These are phyloP conservation scores for Pleurotus citrinopileatus DNA, from an alignment of 768 basidiomycete genomes.

Conservation along the genomic window DNA sequence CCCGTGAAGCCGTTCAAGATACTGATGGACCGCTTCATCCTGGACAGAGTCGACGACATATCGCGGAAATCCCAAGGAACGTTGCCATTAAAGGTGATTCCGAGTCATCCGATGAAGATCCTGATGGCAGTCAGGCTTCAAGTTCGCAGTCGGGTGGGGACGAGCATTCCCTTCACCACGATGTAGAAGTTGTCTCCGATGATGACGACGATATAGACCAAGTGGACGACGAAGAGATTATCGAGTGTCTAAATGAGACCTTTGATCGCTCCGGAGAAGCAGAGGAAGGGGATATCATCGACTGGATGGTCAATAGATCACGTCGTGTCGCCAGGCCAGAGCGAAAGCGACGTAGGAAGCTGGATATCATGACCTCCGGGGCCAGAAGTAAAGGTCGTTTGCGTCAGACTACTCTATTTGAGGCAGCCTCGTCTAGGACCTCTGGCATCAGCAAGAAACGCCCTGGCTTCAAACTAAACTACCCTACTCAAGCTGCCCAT, in stretches of 20 bases:
- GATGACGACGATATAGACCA: conserved; percentile 4
- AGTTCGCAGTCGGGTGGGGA: conserved; percentile 8
- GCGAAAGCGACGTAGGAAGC: conserved; percentile 17
- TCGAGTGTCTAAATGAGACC: background rate
- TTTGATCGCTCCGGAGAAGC: background rate
- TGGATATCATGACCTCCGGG: conserved; percentile 38
- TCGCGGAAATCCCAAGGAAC: conserved; percentile 23
- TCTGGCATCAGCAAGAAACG: conserved; percentile 10
- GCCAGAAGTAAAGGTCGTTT: conserved; percentile 27
- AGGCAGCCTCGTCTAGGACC: conserved; percentile 21
- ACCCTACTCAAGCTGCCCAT: background rate
- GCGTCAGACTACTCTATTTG: conserved; percentile 35
- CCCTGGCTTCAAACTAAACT: background rate
- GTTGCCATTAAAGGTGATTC: conserved; percentile 57
- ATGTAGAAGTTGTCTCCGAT: background rate
- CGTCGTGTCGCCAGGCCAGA: conserved; percentile 25
- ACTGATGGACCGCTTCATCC: conserved; percentile 38
- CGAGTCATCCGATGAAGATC: conserved; percentile 49
- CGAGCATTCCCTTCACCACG: conserved; percentile 6
- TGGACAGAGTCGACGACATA: conserved; percentile 47
- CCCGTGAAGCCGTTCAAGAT: background rate
- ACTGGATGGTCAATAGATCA: conserved; percentile 63
- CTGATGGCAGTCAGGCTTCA: conserved; percentile 12
- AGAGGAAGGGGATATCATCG: conserved; percentile 39
- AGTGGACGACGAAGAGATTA: background rate